Percentiles rank a stretch among this genome's conserved stretches.
Conservation (phyloP, 768 basidiomycete species). For the Phlebiopsis flavidoalba region DNA sequence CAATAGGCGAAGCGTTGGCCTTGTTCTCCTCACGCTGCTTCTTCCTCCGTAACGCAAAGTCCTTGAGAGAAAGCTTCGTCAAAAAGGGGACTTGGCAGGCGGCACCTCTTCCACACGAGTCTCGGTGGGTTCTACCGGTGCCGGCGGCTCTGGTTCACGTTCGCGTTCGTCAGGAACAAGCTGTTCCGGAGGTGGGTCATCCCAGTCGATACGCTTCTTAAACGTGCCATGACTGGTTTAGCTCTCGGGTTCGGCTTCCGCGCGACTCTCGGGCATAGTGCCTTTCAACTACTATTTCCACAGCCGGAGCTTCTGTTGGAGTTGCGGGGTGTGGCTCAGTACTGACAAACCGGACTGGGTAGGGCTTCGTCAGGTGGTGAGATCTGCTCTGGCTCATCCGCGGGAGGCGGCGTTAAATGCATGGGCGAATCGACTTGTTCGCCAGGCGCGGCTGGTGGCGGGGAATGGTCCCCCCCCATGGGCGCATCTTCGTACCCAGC, state of each 20-base stretch:
- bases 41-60: constrained; percentile 53
- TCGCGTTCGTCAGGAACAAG: not conserved
- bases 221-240: too few relatives aligned
- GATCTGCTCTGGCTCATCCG: too few relatives aligned
- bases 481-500: not conserved
- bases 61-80: constrained; percentile 53
- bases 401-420: too few relatives aligned
- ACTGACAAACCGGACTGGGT: not conserved
- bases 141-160: not conserved
- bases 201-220: not conserved
- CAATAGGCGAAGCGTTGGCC: constrained; percentile 20
- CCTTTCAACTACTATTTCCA: too few relatives aligned
- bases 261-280: too few relatives aligned
- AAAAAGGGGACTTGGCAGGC: constrained; percentile 38
- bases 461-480: not conserved
- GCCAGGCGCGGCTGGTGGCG: too few relatives aligned
- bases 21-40: constrained; percentile 43
- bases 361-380: too few relatives aligned
- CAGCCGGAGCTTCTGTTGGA: not conserved
- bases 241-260: too few relatives aligned
- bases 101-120: not conserved
- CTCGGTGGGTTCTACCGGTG: not conserved
- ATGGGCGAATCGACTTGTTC: too few relatives aligned
- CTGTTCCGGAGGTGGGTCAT: not conserved
- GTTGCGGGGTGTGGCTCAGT: not conserved